A percentile compares a stretch with the other conserved stretches of the same genome.
Evolutionary conservation across 78 protist species (phyloP).

Genomic region (Pigoraptor vietnamica): DNA sequence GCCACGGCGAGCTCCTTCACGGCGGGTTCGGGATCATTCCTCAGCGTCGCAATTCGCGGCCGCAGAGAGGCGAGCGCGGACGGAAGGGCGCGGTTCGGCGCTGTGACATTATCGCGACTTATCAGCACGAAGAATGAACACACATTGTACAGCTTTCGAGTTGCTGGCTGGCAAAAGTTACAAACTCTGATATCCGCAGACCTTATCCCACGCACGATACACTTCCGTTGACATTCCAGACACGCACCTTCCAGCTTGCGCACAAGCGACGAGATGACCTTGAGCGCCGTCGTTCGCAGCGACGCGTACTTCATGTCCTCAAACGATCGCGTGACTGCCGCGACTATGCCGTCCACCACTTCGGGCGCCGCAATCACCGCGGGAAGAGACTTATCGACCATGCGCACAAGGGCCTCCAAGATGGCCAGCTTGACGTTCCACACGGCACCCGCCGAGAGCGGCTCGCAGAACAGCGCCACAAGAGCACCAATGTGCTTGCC

Average conservation of each 20-base stretch:
- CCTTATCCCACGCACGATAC: not conserved
- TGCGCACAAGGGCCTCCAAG: not conserved
- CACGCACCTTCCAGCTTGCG: not conserved
- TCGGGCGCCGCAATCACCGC: not conserved
- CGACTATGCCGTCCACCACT: not conserved
- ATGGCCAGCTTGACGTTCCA: not conserved
- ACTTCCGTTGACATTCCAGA: not conserved
- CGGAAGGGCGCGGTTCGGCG: not conserved
- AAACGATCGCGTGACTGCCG: not conserved
- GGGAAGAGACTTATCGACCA: not conserved
- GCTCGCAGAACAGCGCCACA: not conserved
- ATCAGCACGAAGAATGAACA: too few relatives aligned
- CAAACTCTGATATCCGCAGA: too few relatives aligned
- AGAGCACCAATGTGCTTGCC: not conserved
- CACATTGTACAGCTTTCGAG: too few relatives aligned
- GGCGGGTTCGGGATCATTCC: not conserved
- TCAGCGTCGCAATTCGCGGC: not conserved
- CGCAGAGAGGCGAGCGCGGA: not conserved
- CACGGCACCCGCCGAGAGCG: not conserved
- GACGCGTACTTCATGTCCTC: not conserved
- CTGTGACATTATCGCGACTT: too few relatives aligned
- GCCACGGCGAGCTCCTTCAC: not conserved
- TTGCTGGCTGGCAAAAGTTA: too few relatives aligned
- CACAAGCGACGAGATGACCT: not conserved
- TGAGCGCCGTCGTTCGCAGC: not conserved